Conservation (phyloP, 164 flowering plant species). For the Echeveria elegans region DNA sequence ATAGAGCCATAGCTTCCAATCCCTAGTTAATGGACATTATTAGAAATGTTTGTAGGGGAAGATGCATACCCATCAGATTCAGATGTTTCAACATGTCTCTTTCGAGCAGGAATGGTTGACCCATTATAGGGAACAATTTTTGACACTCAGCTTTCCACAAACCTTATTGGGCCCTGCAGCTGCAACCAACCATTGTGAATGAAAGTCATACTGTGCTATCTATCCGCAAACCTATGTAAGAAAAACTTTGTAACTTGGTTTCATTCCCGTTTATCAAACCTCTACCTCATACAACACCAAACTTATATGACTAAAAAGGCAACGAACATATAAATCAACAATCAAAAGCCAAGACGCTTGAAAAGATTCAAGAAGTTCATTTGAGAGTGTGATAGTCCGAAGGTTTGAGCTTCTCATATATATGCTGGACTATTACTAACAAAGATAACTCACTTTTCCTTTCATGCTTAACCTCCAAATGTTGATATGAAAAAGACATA, state of each 20-base stretch:
- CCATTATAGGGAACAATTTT: conserved; percentile 53
- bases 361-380: too few species aligned
- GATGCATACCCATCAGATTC: conserved; percentile 11
- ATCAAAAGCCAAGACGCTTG: too few species aligned
- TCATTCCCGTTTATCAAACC: too few species aligned
- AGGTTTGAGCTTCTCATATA: too few species aligned
- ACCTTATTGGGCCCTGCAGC: conserved; percentile 73
- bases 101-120: conserved; percentile 13
- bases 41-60: conserved; percentile 16
- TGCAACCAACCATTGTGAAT: conserved; percentile 18
- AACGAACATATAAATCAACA: too few species aligned
- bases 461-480: too few species aligned
- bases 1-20: conserved; percentile 22
- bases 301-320: too few species aligned
- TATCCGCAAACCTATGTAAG: background rate
- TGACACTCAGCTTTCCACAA: conserved; percentile 72
- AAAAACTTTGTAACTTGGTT: background rate
- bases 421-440: too few species aligned
- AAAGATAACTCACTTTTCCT: too few species aligned
- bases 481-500: background rate
- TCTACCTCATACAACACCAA: too few species aligned
- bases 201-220: background rate
- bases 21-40: conserved; percentile 17
- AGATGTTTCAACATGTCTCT: conserved; percentile 9
- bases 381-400: too few species aligned